Evolutionary conservation across 2,329 filamentous ascomycete species (phyloP), one percentile per base, ranked within the genome.

Genomic region (Cytospora mali): DNA sequence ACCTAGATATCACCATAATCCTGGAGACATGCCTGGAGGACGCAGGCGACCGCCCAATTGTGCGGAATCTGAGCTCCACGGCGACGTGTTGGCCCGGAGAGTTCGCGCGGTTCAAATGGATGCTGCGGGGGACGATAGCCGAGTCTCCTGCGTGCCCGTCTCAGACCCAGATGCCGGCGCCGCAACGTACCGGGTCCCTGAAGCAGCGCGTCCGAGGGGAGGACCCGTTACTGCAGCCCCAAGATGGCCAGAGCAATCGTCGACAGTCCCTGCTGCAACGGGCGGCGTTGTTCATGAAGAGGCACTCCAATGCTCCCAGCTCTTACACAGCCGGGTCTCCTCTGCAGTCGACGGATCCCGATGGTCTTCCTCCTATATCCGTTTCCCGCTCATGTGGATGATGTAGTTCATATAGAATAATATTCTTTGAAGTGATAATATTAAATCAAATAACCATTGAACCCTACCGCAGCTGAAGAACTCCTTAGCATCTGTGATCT

Each of bases 11-110:
- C 3, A n/a, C 5, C 27, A 21, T 53, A 49, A 59, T 59, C 21
- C 35, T 59, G 3, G n/a, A 53, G 23, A 46, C 35, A n/a, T 59
- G 57, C 57, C 33, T 59, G 29, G 57, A 59, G 57, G 35, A 31
- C 16, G 25, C 57, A 53, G 46, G 25, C 35, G 57, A 39, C 49
- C 25, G 10, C 33, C 23, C 50, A 3, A 46, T 59, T 31, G 18
- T 53, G 33, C 33, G 35, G 6, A 46, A 31, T 25, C n/a, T 59
- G 31, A 53, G 33, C 13, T 59, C 57, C 10, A 59, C 50, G 7
- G 39, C 57, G 5, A 59, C 23, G 18, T 59, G 57, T 10, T 59
- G 49, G 49, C 57, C 57, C 16, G 46, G 49, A 7, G 57, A 50
- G 49, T 51, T 53, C 35, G 35, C 53, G 4, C 21, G 27, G 25